phyloP scores from a whole-genome alignment of 2,329 filamentous ascomycete species.

The Davidsoniella virescens region DNA sequence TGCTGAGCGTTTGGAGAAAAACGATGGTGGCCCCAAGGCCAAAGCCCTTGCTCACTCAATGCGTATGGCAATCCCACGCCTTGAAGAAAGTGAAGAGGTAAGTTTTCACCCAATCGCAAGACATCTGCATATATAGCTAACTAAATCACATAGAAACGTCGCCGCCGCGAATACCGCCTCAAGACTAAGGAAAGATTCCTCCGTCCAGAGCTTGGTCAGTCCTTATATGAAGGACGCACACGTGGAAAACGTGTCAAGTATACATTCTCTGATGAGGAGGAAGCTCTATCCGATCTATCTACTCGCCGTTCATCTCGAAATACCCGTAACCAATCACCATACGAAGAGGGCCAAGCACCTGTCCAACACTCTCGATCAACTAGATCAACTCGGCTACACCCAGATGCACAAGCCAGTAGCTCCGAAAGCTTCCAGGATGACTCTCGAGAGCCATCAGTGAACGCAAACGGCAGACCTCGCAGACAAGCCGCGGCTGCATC shows the following conservation, averaged over 20 bases:
- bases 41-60: constrained; percentile 66
- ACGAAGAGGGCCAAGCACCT: background rate
- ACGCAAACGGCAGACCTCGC: constrained; percentile 32
- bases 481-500: constrained; percentile 34
- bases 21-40: constrained; percentile 68
- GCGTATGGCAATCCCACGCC: constrained; percentile 62
- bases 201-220: constrained; percentile 76
- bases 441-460: constrained; percentile 18
- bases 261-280: constrained; percentile 78
- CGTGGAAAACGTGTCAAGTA: constrained; percentile 94
- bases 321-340: constrained; percentile 41
- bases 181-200: constrained; percentile 75
- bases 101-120: constrained; percentile 15
- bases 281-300: constrained; percentile 48
- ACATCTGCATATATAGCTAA: background rate
- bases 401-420: constrained; percentile 34
- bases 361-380: constrained; percentile 8
- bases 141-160: constrained; percentile 54
- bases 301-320: constrained; percentile 55
- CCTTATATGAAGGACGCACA: constrained; percentile 88
- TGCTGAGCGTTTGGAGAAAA: constrained; percentile 56
- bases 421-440: constrained; percentile 22
- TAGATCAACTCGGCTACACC: constrained; percentile 49
- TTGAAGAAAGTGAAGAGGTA: constrained; percentile 86
- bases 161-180: constrained; percentile 78